These are phyloP conservation scores for Atkinsonella texensis DNA, from an alignment of 2,329 filamentous ascomycete genomes.

Conservation along the genomic window DNA sequence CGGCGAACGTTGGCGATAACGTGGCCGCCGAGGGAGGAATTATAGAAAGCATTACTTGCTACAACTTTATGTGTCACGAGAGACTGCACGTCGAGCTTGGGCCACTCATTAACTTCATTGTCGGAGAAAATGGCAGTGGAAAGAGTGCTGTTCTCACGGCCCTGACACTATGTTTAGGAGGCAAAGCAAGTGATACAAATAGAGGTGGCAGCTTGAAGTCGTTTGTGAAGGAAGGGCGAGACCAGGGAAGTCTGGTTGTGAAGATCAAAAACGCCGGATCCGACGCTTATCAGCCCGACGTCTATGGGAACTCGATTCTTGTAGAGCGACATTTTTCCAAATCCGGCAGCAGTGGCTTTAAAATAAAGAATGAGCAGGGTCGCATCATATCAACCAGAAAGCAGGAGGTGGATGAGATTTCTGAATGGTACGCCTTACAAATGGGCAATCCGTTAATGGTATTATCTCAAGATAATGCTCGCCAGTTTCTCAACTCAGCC, in stretches of 20 bases:
- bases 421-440: slow-evolving; percentile 85
- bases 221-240: slow-evolving; percentile 80
- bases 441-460: slow-evolving; percentile 97
- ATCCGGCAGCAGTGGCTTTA: slow-evolving; percentile 68
- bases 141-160: slow-evolving; percentile 94
- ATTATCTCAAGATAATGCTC: slow-evolving; percentile 86
- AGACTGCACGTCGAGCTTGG: slow-evolving; percentile 75
- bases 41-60: slow-evolving; percentile 73
- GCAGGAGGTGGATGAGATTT: slow-evolving; percentile 79
- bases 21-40: slow-evolving; percentile 72
- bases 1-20: slow-evolving; percentile 49
- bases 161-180: slow-evolving; percentile 86
- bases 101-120: slow-evolving; percentile 93
- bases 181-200: slow-evolving; percentile 86
- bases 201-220: slow-evolving; percentile 80
- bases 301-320: slow-evolving; percentile 75
- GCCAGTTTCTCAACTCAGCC: slow-evolving; percentile 82
- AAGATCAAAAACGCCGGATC: slow-evolving; percentile 84
- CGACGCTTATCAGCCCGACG: slow-evolving; percentile 69
- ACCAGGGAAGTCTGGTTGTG: slow-evolving; percentile 65
- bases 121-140: slow-evolving; percentile 93
- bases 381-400: slow-evolving; percentile 71
- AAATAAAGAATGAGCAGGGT: slow-evolving; percentile 63
- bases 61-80: slow-evolving; percentile 94
- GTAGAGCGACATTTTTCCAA: slow-evolving; percentile 84